Percentiles rank a stretch among this genome's conserved stretches.
phyloP scores from a whole-genome alignment of 2,329 filamentous ascomycete genomes.

The Pseudogymnoascus sp. region DNA sequence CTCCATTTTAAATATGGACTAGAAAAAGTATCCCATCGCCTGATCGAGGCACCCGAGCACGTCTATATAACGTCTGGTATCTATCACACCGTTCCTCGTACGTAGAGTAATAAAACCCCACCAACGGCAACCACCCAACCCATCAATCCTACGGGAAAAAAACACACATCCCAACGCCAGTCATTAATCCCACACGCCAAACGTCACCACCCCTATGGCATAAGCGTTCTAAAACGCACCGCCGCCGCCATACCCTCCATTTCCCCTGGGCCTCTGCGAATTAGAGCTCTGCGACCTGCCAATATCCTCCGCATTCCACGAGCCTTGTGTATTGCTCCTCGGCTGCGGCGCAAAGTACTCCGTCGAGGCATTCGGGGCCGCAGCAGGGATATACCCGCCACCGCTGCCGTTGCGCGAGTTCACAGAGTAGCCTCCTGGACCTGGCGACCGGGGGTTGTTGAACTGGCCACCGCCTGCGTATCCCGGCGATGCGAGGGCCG shows the following conservation, averaged over 20 bases:
- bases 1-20: background rate
- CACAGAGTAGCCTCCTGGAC: background rate
- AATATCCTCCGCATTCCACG: conserved; percentile 4
- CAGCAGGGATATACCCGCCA: background rate
- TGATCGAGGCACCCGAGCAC: background rate
- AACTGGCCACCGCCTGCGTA: background rate
- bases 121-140: background rate
- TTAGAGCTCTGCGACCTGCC: background rate
- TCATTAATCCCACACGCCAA: background rate
- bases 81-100: background rate
- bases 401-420: background rate
- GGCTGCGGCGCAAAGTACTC: conserved; percentile 3
- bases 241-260: background rate
- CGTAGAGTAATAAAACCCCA: background rate
- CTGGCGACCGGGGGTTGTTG: background rate
- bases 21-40: background rate
- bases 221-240: background rate
- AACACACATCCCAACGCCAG: background rate
- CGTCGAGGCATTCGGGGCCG: background rate
- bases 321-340: background rate
- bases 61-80: background rate
- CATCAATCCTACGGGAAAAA: background rate
- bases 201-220: background rate
- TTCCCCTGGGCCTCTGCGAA: background rate
- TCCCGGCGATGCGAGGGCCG: background rate